Evolutionary conservation across 352 stramenopile genomes (phyloP), one percentile per base, ranked within the genome.

Genomic region (Globisporangium rhizosaccharum): DNA sequence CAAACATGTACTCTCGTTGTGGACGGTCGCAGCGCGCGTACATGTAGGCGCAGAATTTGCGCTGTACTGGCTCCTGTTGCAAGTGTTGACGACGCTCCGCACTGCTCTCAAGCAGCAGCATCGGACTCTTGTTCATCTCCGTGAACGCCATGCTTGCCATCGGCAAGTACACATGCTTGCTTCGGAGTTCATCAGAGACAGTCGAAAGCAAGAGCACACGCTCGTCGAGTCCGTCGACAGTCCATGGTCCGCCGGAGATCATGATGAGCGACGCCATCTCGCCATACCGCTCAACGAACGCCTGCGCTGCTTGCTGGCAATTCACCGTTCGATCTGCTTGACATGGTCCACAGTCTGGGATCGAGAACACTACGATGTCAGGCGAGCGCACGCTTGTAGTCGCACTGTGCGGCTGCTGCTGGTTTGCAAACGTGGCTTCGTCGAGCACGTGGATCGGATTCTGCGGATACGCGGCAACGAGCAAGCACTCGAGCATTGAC

Each of bases 101-200:
- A 5, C 28, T 30, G 28, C 28, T 30, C 28, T 30, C 28, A 30
- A 30, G 28, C 28, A 30, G 28, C 28, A 30, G 28, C 5, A 30
- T 30, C 28, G 28, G 28, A 5, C 28, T 30, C 28, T 2, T 30
- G 28, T 30, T 30, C 28, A 30, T 30, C 28, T 30, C 5, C 2
- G 28, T 12, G 37, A 88, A 88, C 1, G 68, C 72, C 9, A 44
- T 61, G n/a, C 70, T 74, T n/a, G 72, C 76, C 30, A 79, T 47
- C 5, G 67, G 56, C 7, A 75, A 10, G 46, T 73, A 66, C 0
- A 56, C 56, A 42, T 69, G 53, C n/a, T 56, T 66, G n/a, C 56
- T 42, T 41, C 61, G 61, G 1, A 4, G n/a, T 2, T 64, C 18
- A 0, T 53, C 17, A 0, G 66, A 71, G 11, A 77, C 51, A 1